Conservation (phyloP, 1,139 yeast genomes). For the Wickerhamomyces sp. region DNA sequence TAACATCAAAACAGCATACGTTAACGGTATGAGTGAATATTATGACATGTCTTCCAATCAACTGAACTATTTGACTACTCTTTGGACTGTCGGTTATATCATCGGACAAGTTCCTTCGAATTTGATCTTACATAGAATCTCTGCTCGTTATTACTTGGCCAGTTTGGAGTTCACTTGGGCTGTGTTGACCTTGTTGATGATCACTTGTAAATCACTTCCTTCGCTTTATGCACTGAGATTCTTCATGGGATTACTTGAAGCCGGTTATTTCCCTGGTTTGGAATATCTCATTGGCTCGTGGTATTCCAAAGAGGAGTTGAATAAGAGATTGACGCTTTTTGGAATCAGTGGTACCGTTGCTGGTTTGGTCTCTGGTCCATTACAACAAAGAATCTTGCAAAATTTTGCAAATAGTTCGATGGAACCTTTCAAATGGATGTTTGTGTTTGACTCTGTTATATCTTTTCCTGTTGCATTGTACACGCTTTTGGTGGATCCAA, state of each 20-base stretch:
- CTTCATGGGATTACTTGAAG: conserved; percentile 1
- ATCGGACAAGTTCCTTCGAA: conserved; percentile 2
- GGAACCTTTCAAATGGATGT: conserved; percentile 48
- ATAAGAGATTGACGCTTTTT: conserved; percentile 16
- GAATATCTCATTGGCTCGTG: conserved; percentile 2
- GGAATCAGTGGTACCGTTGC: conserved; percentile 22
- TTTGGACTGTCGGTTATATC: conserved; percentile 3
- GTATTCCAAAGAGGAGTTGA: conserved; percentile 1
- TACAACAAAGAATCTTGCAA: conserved; percentile 22
- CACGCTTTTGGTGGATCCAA: conserved; percentile 16
- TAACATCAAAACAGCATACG: conserved; percentile 30
- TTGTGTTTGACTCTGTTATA: conserved; percentile 46
- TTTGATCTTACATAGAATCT: conserved; percentile 37
- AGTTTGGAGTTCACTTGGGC: conserved; percentile 1
- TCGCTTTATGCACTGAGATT: neutral
- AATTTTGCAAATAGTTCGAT: conserved; percentile 31
- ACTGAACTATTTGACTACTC: neutral
- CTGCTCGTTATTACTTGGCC: conserved; percentile 14
- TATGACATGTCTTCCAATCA: conserved; percentile 1
- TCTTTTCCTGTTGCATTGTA: conserved; percentile 42
- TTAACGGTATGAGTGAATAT: conserved; percentile 48
- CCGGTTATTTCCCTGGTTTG: conserved; percentile 1
- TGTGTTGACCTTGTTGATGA: neutral
- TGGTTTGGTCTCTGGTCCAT: conserved; percentile 31
- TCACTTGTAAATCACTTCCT: neutral